phyloP scores from a whole-genome alignment of 176 grass and related monocot genomes.

The Saccharum officinarum region DNA sequence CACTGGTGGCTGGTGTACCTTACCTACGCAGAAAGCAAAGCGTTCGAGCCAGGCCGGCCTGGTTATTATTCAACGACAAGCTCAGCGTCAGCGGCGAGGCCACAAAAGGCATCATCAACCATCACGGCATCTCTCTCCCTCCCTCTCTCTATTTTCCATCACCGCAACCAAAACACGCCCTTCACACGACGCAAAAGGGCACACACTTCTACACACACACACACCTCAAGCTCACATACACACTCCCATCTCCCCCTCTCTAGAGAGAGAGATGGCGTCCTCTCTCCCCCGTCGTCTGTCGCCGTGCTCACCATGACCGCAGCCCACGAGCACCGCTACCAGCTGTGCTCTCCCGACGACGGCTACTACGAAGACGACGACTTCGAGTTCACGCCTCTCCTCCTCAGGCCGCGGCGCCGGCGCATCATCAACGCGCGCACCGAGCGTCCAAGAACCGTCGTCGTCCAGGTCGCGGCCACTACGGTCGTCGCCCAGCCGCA shows the following conservation, averaged over 20 bases:
- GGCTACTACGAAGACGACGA: background rate
- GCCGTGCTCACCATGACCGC: slow-evolving; percentile 21
- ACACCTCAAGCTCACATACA: background rate
- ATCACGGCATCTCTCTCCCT: background rate
- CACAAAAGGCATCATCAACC: background rate
- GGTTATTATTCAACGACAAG: slow-evolving; percentile 16
- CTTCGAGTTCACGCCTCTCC: slow-evolving; percentile 38
- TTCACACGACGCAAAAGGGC: slow-evolving; percentile 22
- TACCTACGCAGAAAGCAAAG: slow-evolving; percentile 6
- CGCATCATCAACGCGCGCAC: background rate
- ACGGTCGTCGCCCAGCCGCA: background rate
- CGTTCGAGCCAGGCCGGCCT: background rate
- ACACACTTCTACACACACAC: background rate
- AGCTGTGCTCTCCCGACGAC: background rate
- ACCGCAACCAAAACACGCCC: background rate
- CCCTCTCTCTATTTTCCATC: background rate
- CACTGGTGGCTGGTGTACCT: background rate
- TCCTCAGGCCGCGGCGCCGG: background rate
- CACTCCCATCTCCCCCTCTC: background rate
- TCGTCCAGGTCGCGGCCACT: background rate
- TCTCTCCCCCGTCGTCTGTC: slow-evolving; percentile 15
- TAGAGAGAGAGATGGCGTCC: slow-evolving; percentile 4
- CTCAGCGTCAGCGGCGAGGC: background rate
- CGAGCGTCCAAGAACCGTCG: slow-evolving; percentile 8
- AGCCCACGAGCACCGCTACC: background rate